Evolutionary conservation across 441 rosid genomes (phyloP), one percentile per base, ranked within the genome.

Genomic region (Gossypium laxum): DNA sequence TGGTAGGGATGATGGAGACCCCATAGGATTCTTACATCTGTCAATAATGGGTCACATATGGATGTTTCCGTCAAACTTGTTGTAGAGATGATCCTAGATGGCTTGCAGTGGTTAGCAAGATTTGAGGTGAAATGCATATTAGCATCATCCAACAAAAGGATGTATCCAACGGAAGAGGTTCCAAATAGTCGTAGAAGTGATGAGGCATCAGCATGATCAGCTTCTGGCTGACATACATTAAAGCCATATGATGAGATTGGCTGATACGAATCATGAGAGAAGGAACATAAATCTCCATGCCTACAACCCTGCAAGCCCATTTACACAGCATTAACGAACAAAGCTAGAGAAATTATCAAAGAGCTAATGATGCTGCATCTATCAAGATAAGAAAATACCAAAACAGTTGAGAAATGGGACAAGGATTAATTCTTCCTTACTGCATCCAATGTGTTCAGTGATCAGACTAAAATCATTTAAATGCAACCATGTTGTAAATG

Each of bases 261-360:
- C 63, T 75, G 70, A 63, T 38, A 82, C 73, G 71, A 51, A 77
- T 76, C 89, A 81, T 93, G 98, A 50, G 96, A 88, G 78, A 75
- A 93, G 70, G 65, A 26, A 75, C 98, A 93, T 3, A 80, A 75
- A 17, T 84, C 86, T 62, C 95, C 97, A 50, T 91, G 85, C 77
- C 91, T 85, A 82, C 97, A 93, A 50, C 97, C 98, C 98, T 93
- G 86, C 69, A 74, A 75, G 74, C 64, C 75, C 63, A 38, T n/a
- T 38, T 18, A 34, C 63, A 54, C 41, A 45, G 47, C 19, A 43
- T 43, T 26, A 45, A 50, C 47, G 34, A 15, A 34, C 48, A 34
- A 63, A 63, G 22, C 68, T 4, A 19, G 18, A 41, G 68, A 43
- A 57, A 41, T 63, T 41, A 41, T 63, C 30, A 19, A 19, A 19